Evolutionary conservation across 176 grass and related monocot species (phyloP).

Genomic region (Avena sativa): DNA sequence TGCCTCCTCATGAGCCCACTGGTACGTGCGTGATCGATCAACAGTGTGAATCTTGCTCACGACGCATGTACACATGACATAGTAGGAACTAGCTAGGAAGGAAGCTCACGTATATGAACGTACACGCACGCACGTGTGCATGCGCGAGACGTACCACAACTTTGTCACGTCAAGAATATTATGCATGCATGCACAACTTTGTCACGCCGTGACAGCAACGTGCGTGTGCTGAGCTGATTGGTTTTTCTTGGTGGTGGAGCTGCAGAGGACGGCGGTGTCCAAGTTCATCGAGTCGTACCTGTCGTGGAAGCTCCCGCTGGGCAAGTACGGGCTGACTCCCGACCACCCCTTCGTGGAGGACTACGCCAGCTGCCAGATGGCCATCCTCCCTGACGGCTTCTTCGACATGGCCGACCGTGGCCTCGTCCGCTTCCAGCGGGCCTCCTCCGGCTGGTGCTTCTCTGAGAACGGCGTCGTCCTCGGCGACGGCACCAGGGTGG

Average conservation of each 20-base stretch:
- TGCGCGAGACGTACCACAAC: slow-evolving; percentile 16
- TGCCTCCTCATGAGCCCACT: slow-evolving; percentile 72
- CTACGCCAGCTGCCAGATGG: slow-evolving; percentile 98
- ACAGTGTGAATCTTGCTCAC: not conserved
- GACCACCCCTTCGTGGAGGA: slow-evolving; percentile 98
- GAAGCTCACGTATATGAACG: slow-evolving; percentile 2
- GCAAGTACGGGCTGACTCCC: slow-evolving; percentile 79
- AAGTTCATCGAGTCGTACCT: slow-evolving; percentile 97
- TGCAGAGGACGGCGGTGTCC: slow-evolving; percentile 74
- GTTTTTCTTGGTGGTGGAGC: not conserved
- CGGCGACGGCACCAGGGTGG: slow-evolving; percentile 66
- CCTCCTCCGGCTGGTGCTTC: slow-evolving; percentile 71
- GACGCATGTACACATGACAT: not conserved
- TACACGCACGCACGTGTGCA: slow-evolving; percentile 5
- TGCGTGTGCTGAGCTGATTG: not conserved
- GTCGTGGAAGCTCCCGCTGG: slow-evolving; percentile 84
- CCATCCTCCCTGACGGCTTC: slow-evolving; percentile 91
- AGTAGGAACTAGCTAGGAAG: not conserved
- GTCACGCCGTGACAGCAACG: not conserved
- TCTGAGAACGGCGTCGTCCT: slow-evolving; percentile 74
- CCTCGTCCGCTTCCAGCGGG: slow-evolving; percentile 62
- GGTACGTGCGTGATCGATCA: slow-evolving; percentile 43
- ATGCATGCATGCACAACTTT: not conserved
- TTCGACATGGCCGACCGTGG: slow-evolving; percentile 82
- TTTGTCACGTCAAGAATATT: slow-evolving; percentile 15